Conservation (phyloP, 306 rosid genomes). For the Hippophae gyantsensis region DNA sequence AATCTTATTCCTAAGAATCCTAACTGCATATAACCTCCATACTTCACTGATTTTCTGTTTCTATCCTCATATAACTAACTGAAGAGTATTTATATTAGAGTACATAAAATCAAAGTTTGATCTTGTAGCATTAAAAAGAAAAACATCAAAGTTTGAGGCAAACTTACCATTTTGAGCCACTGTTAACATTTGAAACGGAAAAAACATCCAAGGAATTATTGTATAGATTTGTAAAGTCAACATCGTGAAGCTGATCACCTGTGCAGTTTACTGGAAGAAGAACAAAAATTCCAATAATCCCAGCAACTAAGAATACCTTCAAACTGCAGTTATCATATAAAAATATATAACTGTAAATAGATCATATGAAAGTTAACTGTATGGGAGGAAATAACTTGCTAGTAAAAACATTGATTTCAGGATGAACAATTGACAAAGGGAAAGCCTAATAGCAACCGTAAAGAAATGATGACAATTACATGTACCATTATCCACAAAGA, state of each 20-base stretch:
- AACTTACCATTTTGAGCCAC: constrained; percentile 39
- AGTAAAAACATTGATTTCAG: background rate
- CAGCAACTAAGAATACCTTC: constrained; percentile 69
- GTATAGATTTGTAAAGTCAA: constrained; percentile 36
- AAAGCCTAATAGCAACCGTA: too few species aligned
- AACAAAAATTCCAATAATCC: constrained; percentile 65
- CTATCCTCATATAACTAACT: background rate
- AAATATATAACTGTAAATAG: background rate
- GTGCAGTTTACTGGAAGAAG: constrained; percentile 82
- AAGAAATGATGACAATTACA: too few species aligned
- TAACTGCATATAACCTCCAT: too few species aligned
- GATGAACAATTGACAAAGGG: background rate
- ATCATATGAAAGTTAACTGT: background rate
- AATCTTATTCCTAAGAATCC: too few species aligned
- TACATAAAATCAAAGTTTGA: too few species aligned
- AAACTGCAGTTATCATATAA: constrained; percentile 41
- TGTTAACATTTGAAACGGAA: constrained; percentile 44
- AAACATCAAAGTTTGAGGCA: constrained; percentile 1
- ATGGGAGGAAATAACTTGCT: background rate
- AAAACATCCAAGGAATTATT: constrained; percentile 53
- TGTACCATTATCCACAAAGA: too few species aligned
- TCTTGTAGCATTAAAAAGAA: background rate
- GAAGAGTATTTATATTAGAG: background rate
- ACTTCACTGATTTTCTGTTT: too few species aligned
- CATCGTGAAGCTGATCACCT: constrained; percentile 44